phyloP scores from a whole-genome alignment of 176 grass and related monocot genomes.

The Pontederia crassipes region DNA sequence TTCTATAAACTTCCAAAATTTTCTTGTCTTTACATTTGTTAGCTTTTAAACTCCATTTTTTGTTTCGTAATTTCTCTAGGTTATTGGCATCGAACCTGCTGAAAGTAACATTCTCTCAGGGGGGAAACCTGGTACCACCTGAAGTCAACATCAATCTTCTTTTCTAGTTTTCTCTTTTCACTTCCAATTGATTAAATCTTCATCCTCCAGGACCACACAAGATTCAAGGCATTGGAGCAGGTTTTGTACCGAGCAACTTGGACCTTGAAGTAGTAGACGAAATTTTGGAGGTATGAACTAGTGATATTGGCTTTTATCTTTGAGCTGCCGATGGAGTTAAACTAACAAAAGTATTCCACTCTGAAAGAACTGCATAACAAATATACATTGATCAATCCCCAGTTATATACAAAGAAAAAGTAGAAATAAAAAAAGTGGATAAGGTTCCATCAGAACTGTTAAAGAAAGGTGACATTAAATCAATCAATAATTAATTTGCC shows the following conservation, averaged over 20 bases:
- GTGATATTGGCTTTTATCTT: not conserved
- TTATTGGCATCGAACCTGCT: slow-evolving; percentile 88
- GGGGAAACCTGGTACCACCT: slow-evolving; percentile 76
- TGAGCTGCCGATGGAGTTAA: not conserved
- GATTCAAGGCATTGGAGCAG: slow-evolving; percentile 91
- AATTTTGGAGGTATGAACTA: slow-evolving; percentile 53
- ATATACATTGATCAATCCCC: too few relatives aligned
- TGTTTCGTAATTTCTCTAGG: slow-evolving; percentile 28
- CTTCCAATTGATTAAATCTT: slow-evolving; percentile 4
- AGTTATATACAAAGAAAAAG: too few relatives aligned
- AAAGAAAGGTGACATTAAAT: too few relatives aligned
- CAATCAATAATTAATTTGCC: too few relatives aligned
- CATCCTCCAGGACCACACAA: slow-evolving; percentile 73
- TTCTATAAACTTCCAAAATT: not conserved
- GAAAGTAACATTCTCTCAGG: slow-evolving; percentile 94
- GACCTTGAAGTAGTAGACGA: slow-evolving; percentile 71
- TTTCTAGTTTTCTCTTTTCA: slow-evolving; percentile 17
- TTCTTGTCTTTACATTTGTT: not conserved
- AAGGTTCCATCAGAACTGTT: too few relatives aligned
- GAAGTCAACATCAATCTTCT: slow-evolving; percentile 1
- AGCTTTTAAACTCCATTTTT: slow-evolving; percentile 6
- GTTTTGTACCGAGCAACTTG: slow-evolving; percentile 87
- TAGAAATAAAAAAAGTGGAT: too few relatives aligned
- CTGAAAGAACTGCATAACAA: too few relatives aligned
- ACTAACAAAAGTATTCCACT: too few relatives aligned